Percentiles rank a stretch among this genome's conserved stretches.
These are phyloP conservation scores for Cyberlindnera nakhonratchasimensis DNA, from an alignment of 805 yeast genomes.

Conservation along the genomic window DNA sequence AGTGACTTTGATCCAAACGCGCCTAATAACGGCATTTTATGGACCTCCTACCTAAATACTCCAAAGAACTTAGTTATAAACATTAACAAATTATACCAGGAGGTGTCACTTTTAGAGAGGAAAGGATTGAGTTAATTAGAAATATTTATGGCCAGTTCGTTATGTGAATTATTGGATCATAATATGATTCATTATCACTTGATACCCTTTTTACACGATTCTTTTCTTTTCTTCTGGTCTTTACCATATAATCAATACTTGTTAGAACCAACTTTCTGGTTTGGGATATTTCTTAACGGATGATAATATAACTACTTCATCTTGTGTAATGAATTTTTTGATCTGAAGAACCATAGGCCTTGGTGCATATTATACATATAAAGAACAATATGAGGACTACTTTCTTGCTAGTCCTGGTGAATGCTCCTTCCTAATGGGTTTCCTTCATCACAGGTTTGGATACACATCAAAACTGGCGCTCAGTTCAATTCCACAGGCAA, in stretches of 20 bases:
- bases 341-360: no score
- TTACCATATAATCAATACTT: no score
- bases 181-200: neutral
- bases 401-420: neutral
- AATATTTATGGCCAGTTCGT: slow-evolving; percentile 7
- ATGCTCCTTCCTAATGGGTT: slow-evolving; percentile 7
- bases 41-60: slow-evolving; percentile 5
- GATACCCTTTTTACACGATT: slow-evolving; percentile 2
- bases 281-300: no score
- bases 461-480: no score
- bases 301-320: no score
- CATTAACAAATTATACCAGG: slow-evolving; percentile 10
- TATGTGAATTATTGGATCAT: neutral
- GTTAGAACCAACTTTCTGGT: no score
- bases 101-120: slow-evolving; percentile 10
- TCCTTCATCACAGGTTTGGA: slow-evolving; percentile 11
- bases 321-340: no score
- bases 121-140: slow-evolving; percentile 4
- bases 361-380: no score
- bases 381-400: neutral
- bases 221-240: no score
- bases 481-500: slow-evolving; percentile 2
- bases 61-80: slow-evolving; percentile 12
- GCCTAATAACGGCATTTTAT: slow-evolving; percentile 8
- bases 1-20: slow-evolving; percentile 13